These are phyloP conservation scores for Cyclotella choctawhatcheeana DNA, from an alignment of 108 stramenopile species.

Conservation along the genomic window DNA sequence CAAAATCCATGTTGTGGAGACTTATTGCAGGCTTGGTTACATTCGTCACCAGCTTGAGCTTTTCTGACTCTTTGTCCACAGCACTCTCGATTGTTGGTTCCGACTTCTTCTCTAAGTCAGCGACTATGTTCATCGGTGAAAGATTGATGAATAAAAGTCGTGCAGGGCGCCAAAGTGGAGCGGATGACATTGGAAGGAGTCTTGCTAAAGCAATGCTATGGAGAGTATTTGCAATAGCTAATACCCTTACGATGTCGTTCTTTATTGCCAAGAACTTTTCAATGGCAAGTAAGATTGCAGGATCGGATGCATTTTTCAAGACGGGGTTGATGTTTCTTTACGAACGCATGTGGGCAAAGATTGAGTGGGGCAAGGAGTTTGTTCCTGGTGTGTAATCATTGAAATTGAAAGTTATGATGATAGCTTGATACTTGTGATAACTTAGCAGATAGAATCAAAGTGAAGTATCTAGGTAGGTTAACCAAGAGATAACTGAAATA, in stretches of 20 bases:
- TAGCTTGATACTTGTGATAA: no score
- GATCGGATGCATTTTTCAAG: conserved; percentile 93
- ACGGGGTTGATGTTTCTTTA: conserved; percentile 92
- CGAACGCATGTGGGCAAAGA: conserved; percentile 88
- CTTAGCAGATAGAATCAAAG: no score
- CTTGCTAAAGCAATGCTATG: conserved; percentile 93
- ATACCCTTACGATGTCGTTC: conserved; percentile 89
- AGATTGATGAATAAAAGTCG: conserved; percentile 93
- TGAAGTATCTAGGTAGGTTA: no score
- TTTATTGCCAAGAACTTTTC: conserved; percentile 82
- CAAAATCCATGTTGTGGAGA: conserved; percentile 89
- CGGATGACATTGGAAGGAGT: conserved; percentile 81
- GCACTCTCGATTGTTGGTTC: conserved; percentile 93
- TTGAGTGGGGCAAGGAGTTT: conserved; percentile 94
- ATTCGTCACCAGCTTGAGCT: conserved; percentile 76
- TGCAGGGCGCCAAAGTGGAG: conserved; percentile 76
- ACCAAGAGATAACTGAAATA: no score
- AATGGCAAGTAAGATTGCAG: conserved; percentile 92
- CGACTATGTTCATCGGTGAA: conserved; percentile 96
- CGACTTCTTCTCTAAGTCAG: conserved; percentile 94
- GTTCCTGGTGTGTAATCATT: no score
- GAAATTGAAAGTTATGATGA: no score
- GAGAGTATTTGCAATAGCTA: conserved; percentile 93
- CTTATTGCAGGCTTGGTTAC: conserved; percentile 87
- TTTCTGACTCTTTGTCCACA: conserved; percentile 72